phyloP scores from a whole-genome alignment of 768 basidiomycete species.

The Suillus bovinus region DNA sequence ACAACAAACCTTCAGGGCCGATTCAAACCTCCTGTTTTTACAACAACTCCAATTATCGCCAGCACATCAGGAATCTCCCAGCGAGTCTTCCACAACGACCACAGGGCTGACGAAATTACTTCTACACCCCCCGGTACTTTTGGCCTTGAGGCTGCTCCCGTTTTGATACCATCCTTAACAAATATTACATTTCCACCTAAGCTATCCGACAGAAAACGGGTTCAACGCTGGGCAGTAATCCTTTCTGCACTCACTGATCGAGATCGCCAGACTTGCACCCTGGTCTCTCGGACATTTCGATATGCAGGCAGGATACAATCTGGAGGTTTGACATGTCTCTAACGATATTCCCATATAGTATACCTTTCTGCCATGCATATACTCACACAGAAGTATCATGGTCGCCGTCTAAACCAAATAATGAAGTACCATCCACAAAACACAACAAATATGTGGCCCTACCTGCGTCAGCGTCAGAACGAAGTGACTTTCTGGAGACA shows the following conservation, averaged over 20 bases:
- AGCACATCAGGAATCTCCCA: not conserved
- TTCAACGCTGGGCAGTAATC: conserved; percentile 52
- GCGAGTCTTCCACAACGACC: not conserved
- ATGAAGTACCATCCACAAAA: conserved; percentile 40
- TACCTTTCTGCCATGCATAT: conserved; percentile 60
- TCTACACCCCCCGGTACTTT: not conserved
- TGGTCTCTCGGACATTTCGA: conserved; percentile 60
- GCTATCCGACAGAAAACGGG: conserved; percentile 56
- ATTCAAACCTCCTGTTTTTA: conserved; percentile 2
- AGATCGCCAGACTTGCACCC: conserved; percentile 47
- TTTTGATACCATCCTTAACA: conserved; percentile 27
- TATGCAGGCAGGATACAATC: conserved; percentile 51
- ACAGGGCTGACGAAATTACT: not conserved
- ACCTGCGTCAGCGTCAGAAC: conserved; percentile 50
- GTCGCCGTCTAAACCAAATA: conserved; percentile 45
- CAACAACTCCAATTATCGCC: not conserved
- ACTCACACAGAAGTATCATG: conserved; percentile 48
- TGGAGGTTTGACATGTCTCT: conserved; percentile 5
- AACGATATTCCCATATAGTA: conserved; percentile 37
- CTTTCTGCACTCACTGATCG: conserved; percentile 46
- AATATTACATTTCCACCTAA: conserved; percentile 58
- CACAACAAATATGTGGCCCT: conserved; percentile 74
- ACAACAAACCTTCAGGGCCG: not conserved
- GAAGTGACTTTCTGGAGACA: conserved; percentile 42
- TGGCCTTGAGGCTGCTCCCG: not conserved